These are phyloP conservation scores for Citrullus colocynthis DNA, from an alignment of 306 rosid species.

Conservation along the genomic window DNA sequence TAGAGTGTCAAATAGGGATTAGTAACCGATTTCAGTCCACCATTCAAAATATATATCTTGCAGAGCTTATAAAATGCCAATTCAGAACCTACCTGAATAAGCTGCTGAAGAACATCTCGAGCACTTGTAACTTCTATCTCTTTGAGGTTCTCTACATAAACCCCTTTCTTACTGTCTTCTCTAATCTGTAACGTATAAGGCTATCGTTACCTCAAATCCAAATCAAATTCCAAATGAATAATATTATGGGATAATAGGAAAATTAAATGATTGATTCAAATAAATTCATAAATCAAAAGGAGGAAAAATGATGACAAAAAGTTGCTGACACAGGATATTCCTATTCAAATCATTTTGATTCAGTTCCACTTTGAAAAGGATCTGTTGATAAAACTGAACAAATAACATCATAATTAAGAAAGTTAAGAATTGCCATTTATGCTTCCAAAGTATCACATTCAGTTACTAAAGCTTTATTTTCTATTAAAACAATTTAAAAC, in stretches of 20 bases:
- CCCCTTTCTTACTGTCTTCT: slow-evolving; percentile 91
- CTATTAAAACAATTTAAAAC: background rate
- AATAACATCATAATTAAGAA: background rate
- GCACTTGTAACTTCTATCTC: slow-evolving; percentile 83
- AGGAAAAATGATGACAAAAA: background rate
- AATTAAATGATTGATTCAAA: background rate
- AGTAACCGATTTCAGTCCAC: background rate
- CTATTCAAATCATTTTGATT: background rate
- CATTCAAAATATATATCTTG: background rate
- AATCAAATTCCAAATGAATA: background rate
- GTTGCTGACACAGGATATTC: background rate
- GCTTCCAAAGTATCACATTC: background rate
- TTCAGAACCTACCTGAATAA: slow-evolving; percentile 49
- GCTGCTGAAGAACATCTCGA: slow-evolving; percentile 87
- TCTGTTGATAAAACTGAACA: background rate
- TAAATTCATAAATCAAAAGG: background rate
- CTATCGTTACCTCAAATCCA: background rate
- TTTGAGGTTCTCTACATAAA: slow-evolving; percentile 85
- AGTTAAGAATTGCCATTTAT: background rate
- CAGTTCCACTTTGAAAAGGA: background rate
- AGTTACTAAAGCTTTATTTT: background rate
- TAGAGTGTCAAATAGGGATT: background rate
- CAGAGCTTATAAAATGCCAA: background rate
- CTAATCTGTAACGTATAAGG: slow-evolving; percentile 45
- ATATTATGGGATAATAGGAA: background rate